A percentile compares a stretch with the other conserved stretches of the same genome.
These are phyloP conservation scores for Arbutus unedo DNA, from an alignment of 148 eudicot species.

Conservation along the genomic window DNA sequence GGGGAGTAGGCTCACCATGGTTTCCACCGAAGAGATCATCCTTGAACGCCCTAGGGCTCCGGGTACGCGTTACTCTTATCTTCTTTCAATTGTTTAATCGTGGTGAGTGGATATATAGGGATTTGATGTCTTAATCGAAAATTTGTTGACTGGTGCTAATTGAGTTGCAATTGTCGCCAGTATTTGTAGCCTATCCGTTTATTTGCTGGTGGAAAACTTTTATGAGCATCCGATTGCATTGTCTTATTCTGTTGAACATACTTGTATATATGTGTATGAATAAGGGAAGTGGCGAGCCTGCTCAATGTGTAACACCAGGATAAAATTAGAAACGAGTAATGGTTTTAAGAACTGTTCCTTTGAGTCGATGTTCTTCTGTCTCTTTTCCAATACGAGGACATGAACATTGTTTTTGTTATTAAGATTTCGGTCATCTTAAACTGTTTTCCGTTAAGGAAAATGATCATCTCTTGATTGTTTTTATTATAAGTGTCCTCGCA, in stretches of 20 bases:
- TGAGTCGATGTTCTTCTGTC: too few species aligned
- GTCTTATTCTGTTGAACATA: background rate
- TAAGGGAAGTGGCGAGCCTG: too few species aligned
- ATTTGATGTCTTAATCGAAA: background rate
- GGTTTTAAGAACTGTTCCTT: too few species aligned
- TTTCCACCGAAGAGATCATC: constrained; percentile 77
- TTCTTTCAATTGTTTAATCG: background rate
- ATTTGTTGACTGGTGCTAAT: background rate
- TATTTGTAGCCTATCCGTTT: background rate
- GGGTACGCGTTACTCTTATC: constrained; percentile 27
- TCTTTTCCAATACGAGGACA: too few species aligned
- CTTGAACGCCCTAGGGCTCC: constrained; percentile 64
- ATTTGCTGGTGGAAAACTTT: background rate
- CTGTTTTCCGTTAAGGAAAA: too few species aligned
- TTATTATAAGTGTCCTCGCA: too few species aligned
- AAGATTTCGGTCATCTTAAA: too few species aligned
- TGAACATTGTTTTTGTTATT: too few species aligned
- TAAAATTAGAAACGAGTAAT: too few species aligned
- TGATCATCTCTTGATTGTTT: too few species aligned
- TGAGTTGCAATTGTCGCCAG: background rate
- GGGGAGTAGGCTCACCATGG: constrained; percentile 61
- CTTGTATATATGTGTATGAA: background rate
- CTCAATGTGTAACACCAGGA: too few species aligned
- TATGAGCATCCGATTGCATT: background rate
- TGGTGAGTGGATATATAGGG: background rate